These are phyloP conservation scores for Quercus phellos DNA, from an alignment of 331 rosid genomes.

Conservation along the genomic window DNA sequence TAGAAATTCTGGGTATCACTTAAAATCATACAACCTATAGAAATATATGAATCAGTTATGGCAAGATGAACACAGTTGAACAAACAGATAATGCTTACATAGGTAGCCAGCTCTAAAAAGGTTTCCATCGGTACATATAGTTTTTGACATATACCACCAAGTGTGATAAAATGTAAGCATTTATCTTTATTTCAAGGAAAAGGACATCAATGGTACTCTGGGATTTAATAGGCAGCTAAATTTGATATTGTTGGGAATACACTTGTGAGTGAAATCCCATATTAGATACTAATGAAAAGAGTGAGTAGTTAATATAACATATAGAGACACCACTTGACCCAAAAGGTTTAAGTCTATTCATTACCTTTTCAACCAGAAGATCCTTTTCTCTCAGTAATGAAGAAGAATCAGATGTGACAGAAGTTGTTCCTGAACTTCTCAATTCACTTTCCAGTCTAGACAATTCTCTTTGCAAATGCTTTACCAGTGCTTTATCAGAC, in stretches of 20 bases:
- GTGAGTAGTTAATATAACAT: no score
- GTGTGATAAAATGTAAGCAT: neutral
- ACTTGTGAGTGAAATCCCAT: no score
- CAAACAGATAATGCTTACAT: neutral
- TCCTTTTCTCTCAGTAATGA: slow-evolving; percentile 72
- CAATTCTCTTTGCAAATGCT: slow-evolving; percentile 83
- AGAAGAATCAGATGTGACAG: slow-evolving; percentile 38
- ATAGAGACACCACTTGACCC: no score
- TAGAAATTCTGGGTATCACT: neutral
- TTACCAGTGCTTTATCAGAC: slow-evolving; percentile 94
- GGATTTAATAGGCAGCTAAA: neutral
- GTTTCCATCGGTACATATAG: neutral
- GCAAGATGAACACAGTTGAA: neutral
- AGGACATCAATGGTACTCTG: neutral
- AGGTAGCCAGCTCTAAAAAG: neutral
- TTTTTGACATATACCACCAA: neutral
- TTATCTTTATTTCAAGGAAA: slow-evolving; percentile 2
- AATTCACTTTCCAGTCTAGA: slow-evolving; percentile 75
- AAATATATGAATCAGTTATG: neutral
- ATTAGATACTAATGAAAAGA: no score
- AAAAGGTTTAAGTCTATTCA: neutral
- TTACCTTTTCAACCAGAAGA: slow-evolving; percentile 80
- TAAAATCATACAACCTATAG: neutral
- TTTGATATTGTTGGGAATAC: neutral
- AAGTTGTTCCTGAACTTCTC: slow-evolving; percentile 45